A percentile compares a stretch with the other conserved stretches of the same genome.
These are phyloP conservation scores for Catharanthus roseus DNA, from an alignment of 257 asterid species.

Conservation along the genomic window DNA sequence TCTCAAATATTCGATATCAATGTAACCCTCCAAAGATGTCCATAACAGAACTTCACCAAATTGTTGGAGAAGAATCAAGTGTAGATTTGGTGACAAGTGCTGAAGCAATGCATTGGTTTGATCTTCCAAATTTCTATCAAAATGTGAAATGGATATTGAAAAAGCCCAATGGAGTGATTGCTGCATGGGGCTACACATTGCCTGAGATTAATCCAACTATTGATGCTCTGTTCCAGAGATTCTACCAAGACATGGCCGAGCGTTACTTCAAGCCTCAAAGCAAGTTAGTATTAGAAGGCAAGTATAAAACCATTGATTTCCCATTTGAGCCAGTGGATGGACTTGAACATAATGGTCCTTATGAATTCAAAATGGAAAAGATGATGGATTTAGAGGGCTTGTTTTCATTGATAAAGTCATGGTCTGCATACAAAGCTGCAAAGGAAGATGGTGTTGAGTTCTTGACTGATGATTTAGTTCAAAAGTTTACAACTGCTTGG, in stretches of 20 bases:
- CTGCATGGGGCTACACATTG: slow-evolving; percentile 66
- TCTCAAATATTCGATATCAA: slow-evolving; percentile 49
- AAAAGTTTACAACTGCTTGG: slow-evolving; percentile 52
- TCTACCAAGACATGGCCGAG: slow-evolving; percentile 19
- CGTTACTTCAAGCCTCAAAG: slow-evolving; percentile 42
- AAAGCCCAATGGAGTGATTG: slow-evolving; percentile 65
- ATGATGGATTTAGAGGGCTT: slow-evolving; percentile 54
- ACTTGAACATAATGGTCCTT: slow-evolving; percentile 52
- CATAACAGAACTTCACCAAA: slow-evolving; percentile 36
- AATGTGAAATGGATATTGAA: slow-evolving; percentile 54
- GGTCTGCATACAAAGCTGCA: slow-evolving; percentile 76
- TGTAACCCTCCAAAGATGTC: slow-evolving; percentile 58
- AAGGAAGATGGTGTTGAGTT: slow-evolving; percentile 65
- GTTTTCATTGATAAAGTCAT: slow-evolving; percentile 49
- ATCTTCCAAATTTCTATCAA: slow-evolving; percentile 58
- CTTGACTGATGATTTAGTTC: slow-evolving; percentile 39
- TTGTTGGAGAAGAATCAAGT: slow-evolving; percentile 38
- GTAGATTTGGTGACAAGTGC: slow-evolving; percentile 57
- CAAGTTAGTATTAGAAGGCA: slow-evolving; percentile 31
- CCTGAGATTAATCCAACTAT: slow-evolving; percentile 40
- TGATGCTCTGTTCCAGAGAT: slow-evolving; percentile 35
- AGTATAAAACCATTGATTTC: slow-evolving; percentile 56
- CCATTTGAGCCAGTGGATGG: slow-evolving; percentile 66
- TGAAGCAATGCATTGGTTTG: slow-evolving; percentile 78
- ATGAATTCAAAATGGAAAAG: slow-evolving; percentile 44